Base-by-base conservation (phyloP, 2,329 filamentous ascomycete species). In the Lachnellula hyalina region DNA sequence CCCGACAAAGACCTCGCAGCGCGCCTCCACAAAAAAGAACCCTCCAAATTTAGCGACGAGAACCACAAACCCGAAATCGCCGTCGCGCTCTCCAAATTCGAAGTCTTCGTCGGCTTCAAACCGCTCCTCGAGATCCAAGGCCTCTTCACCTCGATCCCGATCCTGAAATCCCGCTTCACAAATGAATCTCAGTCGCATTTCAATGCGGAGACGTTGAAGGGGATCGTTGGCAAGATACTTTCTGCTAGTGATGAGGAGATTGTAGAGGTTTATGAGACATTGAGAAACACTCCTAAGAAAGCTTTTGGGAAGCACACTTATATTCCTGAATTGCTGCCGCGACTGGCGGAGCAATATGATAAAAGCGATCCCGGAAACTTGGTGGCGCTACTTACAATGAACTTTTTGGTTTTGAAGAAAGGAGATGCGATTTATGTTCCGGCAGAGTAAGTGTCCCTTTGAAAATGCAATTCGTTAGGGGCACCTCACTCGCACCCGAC, bases 401-500 rank as follows among this genome's bases (percentile, higher is more conserved):
- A 92, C 70, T 91, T 81, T 65, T 67, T 91, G 50, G 74, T 79
- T 1, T 77, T 91, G 8, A 71, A 81, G 19, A 77, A 85, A 0
- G 86, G 87, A 15, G 92, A 97, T 73, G 92, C 92, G 8, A 87
- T 97, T 75, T 97, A 96, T 74, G 80, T 97, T 25, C 89, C 90
- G 63, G 93, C 94, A 7, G 92, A 97, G 54, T 57, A 53, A 51
- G 52, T 32, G 44, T 46, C 17, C 21, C 32, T 28, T 9, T 28
- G 28, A 28, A 8, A 28, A 28, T 28, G 28, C 28, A 28, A 8
- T 28, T 28, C 7, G 28, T 8, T 8, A 28, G 7, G 25, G 28
- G 28, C 28, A 7, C 3, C 28, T 28, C 28, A 9, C 28, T 8
- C 28, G 7, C 9, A 2, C 7, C 7, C 28, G 9, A 28, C 9